Base-by-base conservation (phyloP, 2,329 filamentous ascomycete genomes). In the Phoma sp. region DNA sequence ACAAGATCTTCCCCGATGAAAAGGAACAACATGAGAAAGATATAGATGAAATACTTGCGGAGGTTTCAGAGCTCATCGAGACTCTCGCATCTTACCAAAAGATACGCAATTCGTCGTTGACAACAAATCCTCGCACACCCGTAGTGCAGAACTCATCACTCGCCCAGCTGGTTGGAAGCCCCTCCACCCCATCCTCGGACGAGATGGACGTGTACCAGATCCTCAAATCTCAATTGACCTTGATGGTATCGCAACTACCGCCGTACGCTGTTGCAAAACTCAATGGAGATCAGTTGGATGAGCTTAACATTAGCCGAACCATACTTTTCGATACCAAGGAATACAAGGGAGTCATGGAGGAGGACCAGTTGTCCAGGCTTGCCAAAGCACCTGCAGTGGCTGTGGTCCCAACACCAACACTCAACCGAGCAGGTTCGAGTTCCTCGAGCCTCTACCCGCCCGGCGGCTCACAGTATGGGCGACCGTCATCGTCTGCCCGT, bases 221-320 rank as follows among this genome's bases (percentile, higher is more conserved):
- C 24, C 80, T 96, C 47, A 91, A 89, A 69, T 83, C 87, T 4
- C 90, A 93, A 68, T 79, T 96, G 18, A 80, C 85, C 0, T 78
- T 92, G 27, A 85, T 96, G 58, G 83, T 96, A 56, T 83, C 88
- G 60, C 86, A 83, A 35, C 77, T 96, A 9, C 92, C 92, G 1
- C 92, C 92, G 1, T 95, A 91, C 69, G 90, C 89, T 1, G 89
- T 96, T 23, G 88, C 92, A 5, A 93, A 95, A 67, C 79, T 96
- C 57, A 88, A 96, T 65, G 91, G 91, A 8, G 89, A 96, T 69
- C 89, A 92, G 71, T 77, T 96, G n/a, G 88, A 88, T 27, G 89
- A 92, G 53, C 79, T 96, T 42, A 88, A 90, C 58, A 89, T 96
- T 69, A 93, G 88, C 76, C 90, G 86, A 40, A 91, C 86, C 69